Evolutionary conservation across 352 stramenopile genomes (phyloP).

Genomic region (Globisporangium spiculum): DNA sequence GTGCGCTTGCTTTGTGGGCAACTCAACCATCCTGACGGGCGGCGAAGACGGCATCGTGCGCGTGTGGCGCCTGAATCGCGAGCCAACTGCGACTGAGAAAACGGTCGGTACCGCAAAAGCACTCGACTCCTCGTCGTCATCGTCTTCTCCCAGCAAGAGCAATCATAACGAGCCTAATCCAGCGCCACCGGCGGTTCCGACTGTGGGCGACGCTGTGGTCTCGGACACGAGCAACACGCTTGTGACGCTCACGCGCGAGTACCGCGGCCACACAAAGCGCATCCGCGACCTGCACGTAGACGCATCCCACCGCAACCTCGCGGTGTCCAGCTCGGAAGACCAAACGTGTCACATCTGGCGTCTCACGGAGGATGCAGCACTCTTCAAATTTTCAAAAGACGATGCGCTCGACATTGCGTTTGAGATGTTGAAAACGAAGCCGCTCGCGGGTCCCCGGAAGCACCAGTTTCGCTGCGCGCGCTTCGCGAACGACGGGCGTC

Average conservation of each 20-base stretch:
- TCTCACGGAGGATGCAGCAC: conserved; percentile 56
- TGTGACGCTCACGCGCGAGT: conserved; percentile 71
- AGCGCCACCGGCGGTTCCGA: conserved; percentile 31
- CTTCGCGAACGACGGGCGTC: conserved; percentile 65
- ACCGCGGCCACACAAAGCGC: conserved; percentile 70
- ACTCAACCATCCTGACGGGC: conserved; percentile 73
- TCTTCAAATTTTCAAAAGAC: conserved; percentile 76
- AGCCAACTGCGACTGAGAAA: conserved; percentile 51
- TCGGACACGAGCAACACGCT: conserved; percentile 31
- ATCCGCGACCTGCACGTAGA: conserved; percentile 84
- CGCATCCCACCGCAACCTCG: conserved; percentile 72
- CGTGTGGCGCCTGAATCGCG: conserved; percentile 56
- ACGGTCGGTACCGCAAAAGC: conserved; percentile 35
- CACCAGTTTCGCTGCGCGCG: conserved; percentile 81
- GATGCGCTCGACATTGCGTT: conserved; percentile 67
- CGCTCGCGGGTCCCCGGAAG: conserved; percentile 42
- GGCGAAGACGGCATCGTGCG: conserved; percentile 80
- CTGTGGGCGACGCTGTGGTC: conserved; percentile 57
- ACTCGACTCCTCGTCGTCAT: conserved; percentile 23
- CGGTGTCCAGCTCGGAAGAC: conserved; percentile 75
- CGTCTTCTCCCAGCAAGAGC: not conserved
- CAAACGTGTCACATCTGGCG: conserved; percentile 80
- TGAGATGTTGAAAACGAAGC: conserved; percentile 46
- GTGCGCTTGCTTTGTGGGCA: conserved; percentile 76
- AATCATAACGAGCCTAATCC: conserved; percentile 22